A percentile compares a stretch with the other conserved stretches of the same genome.
These are phyloP conservation scores for Aspergillus sp. DNA, from an alignment of 2,329 filamentous ascomycete species.

Conservation along the genomic window DNA sequence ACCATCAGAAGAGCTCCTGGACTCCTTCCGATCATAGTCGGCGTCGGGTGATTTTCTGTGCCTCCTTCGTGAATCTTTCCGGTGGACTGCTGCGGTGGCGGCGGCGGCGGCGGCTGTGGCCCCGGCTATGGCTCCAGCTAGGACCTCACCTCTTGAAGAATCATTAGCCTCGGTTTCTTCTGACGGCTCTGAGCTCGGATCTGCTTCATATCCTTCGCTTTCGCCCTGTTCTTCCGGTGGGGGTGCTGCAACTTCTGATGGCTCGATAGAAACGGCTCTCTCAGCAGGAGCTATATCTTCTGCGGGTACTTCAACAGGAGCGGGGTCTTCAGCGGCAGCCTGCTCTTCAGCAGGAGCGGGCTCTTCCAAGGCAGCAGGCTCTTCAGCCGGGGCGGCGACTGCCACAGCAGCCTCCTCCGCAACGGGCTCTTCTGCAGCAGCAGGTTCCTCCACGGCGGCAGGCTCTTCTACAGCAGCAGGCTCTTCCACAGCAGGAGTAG, in stretches of 20 bases:
- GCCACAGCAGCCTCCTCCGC: conserved; percentile 7
- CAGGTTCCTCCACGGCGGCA: conserved; percentile 12
- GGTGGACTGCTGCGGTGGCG: conserved; percentile 11
- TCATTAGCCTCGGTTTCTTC: conserved; percentile 5
- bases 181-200: conserved; percentile 1
- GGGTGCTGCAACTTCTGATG: conserved; percentile 8
- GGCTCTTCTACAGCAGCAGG: conserved; percentile 20
- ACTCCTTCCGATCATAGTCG: conserved; percentile 37
- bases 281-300: conserved; percentile 13
- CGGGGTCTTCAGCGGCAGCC: conserved; percentile 8
- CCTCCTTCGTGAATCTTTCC: conserved; percentile 28
- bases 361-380: background rate
- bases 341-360: conserved; percentile 9
- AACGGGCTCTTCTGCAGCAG: conserved; percentile 19
- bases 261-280: conserved; percentile 10
- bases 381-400: conserved; percentile 2
- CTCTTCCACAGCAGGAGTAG: background rate
- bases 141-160: conserved; percentile 10
- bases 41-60: conserved; percentile 33
- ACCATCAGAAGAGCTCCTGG: conserved; percentile 40
- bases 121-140: background rate
- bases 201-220: conserved; percentile 11
- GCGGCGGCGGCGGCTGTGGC: conserved; percentile 11
- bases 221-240: conserved; percentile 10
- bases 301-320: conserved; percentile 10